Conservation (phyloP, 176 grass and related monocot species). For the Cenchrus americanus region DNA sequence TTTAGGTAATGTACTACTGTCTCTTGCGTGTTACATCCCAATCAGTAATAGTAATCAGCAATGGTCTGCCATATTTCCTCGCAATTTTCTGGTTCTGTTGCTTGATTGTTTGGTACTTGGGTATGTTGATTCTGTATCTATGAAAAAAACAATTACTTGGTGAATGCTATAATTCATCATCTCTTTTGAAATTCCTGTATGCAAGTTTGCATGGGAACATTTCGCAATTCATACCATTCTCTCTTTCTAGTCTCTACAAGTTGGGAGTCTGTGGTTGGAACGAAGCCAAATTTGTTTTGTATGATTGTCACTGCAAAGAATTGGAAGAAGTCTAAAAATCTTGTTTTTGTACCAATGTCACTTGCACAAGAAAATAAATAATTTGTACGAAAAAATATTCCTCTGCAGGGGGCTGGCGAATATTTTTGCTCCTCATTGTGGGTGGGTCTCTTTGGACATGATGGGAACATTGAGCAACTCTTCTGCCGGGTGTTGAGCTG, state of each 20-base stretch:
- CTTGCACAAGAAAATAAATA: constrained; percentile 29
- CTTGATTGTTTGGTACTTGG: neutral
- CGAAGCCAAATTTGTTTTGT: constrained; percentile 30
- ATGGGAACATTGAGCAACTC: constrained; percentile 35
- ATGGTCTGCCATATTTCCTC: constrained; percentile 2
- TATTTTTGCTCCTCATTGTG: constrained; percentile 40
- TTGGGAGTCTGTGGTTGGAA: constrained; percentile 13
- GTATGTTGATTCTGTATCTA: neutral
- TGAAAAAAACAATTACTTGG: neutral
- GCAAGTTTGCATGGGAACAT: neutral
- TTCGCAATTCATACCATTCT: neutral
- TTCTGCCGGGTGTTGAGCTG: constrained; percentile 32
- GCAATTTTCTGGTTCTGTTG: too few species aligned
- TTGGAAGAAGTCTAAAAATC: constrained; percentile 14
- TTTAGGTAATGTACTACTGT: constrained; percentile 65
- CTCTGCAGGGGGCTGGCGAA: constrained; percentile 3
- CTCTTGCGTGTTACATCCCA: constrained; percentile 52
- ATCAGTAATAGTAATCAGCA: constrained; percentile 63
- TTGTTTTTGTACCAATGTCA: constrained; percentile 31
- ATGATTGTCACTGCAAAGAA: constrained; percentile 40
- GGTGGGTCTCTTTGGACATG: constrained; percentile 24
- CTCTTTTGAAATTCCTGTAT: neutral
- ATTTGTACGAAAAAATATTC: constrained; percentile 28
- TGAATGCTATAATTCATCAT: neutral
- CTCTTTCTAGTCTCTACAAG: neutral